Base-by-base conservation (phyloP, 2,329 filamentous ascomycete genomes). In the Pseudogymnoascus sp. region DNA sequence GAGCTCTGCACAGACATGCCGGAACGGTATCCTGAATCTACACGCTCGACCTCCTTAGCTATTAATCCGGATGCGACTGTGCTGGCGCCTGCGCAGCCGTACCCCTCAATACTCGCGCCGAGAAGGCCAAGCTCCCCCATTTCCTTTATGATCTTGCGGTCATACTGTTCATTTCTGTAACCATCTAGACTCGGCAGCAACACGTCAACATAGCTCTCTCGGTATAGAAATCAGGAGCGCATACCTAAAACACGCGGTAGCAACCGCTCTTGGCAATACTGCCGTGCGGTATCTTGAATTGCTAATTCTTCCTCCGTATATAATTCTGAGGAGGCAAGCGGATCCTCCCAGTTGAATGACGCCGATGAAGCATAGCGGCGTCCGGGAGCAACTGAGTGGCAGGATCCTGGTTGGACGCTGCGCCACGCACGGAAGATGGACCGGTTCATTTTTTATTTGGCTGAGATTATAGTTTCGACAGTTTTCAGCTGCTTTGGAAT, bases 1-100 rank as follows among this genome's bases (percentile, higher is more conserved):
- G 92, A 95, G 65, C 90, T 93, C 75, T 96, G 92, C 18, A 96
- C 92, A 5, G 91, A 96, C 88, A 96, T 96, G 68, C 90, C 91
- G 60, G 91, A 96, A 64, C 92, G 85, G 77, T 96, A 96, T 60
- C 92, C 92, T 65, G 90, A 95, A 74, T 96, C 92, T 29, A 96
- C 90, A 64, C 91, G 85, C 77, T 96, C 92, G 16, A 96, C 91
- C 67, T 93, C 92, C 72, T 91, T 86, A n/a, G 91, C 96, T 75
- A 96, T 96, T 67, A 96, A 79, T 23, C 91, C 92, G 14, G 88
- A 89, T 8, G 92, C 91, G 57, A 96, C 91, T 62, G 88, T 93
- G 67, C 90, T 93, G 26, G 90, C 89, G 62, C 91, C 92, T 4
- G 92, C 91, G 74, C 93, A 96, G 34, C 86, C 92, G 71, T 96